A percentile compares a stretch with the other conserved stretches of the same genome.
phyloP scores from a whole-genome alignment of 352 stramenopile species.

The Phytophthora crassamura region DNA sequence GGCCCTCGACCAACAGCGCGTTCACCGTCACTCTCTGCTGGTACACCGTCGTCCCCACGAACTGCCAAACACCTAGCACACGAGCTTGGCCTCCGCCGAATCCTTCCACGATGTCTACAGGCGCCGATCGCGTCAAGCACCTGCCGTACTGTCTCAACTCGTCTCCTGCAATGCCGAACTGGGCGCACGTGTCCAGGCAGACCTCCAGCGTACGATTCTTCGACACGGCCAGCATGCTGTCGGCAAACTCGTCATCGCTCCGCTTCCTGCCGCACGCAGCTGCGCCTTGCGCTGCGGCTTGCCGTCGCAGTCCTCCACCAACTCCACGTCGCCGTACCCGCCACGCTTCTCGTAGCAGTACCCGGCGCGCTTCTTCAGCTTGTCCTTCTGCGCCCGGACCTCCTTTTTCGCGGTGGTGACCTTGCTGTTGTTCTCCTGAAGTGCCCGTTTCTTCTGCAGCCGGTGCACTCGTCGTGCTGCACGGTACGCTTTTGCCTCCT shows the following conservation, averaged over 20 bases:
- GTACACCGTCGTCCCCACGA: neutral
- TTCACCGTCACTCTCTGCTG: conserved; percentile 3
- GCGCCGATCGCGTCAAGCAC: neutral
- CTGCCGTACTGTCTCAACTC: conserved; percentile 7
- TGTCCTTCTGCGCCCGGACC: too few relatives aligned
- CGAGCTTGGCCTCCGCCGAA: conserved; percentile 4
- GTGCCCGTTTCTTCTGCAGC: conserved; percentile 3
- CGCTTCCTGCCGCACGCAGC: neutral
- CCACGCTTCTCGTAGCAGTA: conserved; percentile 13
- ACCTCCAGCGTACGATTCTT: conserved; percentile 4
- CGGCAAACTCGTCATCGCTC: neutral
- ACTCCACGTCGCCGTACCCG: conserved; percentile 11
- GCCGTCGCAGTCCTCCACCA: neutral
- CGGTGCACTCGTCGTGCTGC: neutral
- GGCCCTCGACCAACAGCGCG: conserved; percentile 7
- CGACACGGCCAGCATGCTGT: neutral
- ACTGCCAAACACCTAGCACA: conserved; percentile 11
- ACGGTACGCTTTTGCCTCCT: neutral
- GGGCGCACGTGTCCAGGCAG: conserved; percentile 1
- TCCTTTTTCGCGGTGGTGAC: too few relatives aligned
- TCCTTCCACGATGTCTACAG: conserved; percentile 14
- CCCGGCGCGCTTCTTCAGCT: neutral
- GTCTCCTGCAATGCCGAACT: neutral
- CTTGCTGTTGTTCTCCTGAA: too few relatives aligned
- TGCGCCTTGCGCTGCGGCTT: neutral